Percentiles rank a stretch among this genome's conserved stretches.
Evolutionary conservation across 208 protist species (phyloP).

Genomic region (Dictyostelium gargantuum): DNA sequence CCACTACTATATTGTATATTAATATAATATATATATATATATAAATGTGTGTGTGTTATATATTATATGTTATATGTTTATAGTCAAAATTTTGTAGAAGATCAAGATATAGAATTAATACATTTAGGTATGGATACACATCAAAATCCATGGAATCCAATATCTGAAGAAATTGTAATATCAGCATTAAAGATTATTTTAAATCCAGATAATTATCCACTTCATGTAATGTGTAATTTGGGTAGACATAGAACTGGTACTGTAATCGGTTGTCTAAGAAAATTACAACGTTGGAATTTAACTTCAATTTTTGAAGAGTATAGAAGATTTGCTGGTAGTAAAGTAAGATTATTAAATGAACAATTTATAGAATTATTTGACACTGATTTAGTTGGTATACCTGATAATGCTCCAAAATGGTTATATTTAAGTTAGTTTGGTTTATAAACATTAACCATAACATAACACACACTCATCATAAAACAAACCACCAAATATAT

Average conservation of each 20-base stretch:
- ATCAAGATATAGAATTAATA: constrained; percentile 91
- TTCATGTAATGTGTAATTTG: constrained; percentile 96
- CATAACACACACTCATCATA: no score
- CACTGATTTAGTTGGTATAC: constrained; percentile 92
- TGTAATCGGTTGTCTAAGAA: constrained; percentile 97
- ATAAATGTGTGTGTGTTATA: no score
- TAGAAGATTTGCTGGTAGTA: constrained; percentile 92
- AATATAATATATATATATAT: no score
- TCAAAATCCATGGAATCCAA: constrained; percentile 79
- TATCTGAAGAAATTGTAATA: constrained; percentile 86
- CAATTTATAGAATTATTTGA: constrained; percentile 99
- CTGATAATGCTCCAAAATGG: constrained; percentile 74
- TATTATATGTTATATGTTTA: background rate
- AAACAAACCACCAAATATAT: no score
- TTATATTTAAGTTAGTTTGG: constrained; percentile 64
- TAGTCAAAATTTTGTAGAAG: constrained; percentile 91
- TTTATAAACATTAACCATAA: no score
- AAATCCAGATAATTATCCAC: constrained; percentile 94
- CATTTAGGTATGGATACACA: constrained; percentile 76
- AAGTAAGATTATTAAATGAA: constrained; percentile 89
- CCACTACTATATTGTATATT: no score
- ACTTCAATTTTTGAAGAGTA: constrained; percentile 98
- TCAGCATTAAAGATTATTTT: constrained; percentile 94
- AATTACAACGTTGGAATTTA: constrained; percentile 98
- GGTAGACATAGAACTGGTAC: constrained; percentile 97